These are phyloP conservation scores for Ploettnerulaceae sp. DNA, from an alignment of 2,329 filamentous ascomycete genomes.

Conservation along the genomic window DNA sequence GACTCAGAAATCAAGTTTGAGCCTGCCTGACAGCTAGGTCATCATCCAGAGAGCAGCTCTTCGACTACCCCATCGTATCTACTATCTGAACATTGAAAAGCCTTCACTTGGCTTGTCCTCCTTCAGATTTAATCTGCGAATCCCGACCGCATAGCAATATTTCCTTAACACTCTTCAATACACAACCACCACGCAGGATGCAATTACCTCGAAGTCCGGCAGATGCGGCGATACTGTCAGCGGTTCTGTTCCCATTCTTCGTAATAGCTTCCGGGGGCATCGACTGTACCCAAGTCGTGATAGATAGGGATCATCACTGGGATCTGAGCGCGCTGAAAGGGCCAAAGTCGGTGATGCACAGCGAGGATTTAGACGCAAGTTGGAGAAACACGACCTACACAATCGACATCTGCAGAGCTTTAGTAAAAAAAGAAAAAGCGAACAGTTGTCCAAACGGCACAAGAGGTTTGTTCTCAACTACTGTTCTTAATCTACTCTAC, in stretches of 20 bases:
- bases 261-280: conserved; percentile 42
- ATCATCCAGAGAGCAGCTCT: too few species aligned
- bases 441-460: conserved; percentile 65
- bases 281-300: conserved; percentile 57
- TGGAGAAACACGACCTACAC: conserved; percentile 75
- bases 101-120: too few species aligned
- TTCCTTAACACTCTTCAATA: conserved; percentile 3
- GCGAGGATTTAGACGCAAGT: conserved; percentile 41
- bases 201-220: conserved; percentile 23
- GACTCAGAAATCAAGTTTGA: too few species aligned
- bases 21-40: too few species aligned
- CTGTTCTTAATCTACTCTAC: neutral
- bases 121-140: too few species aligned
- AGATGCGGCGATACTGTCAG: conserved; percentile 28
- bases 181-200: conserved; percentile 20
- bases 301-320: conserved; percentile 52
- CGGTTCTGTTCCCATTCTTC: conserved; percentile 29
- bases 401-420: conserved; percentile 66
- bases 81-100: too few species aligned
- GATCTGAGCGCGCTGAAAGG: conserved; percentile 60
- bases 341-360: conserved; percentile 63
- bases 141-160: neutral
- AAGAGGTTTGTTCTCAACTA: conserved; percentile 47
- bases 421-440: conserved; percentile 58
- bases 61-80: too few species aligned